These are phyloP conservation scores for Luffa aegyptiaca DNA, from an alignment of 306 rosid species.

Conservation along the genomic window DNA sequence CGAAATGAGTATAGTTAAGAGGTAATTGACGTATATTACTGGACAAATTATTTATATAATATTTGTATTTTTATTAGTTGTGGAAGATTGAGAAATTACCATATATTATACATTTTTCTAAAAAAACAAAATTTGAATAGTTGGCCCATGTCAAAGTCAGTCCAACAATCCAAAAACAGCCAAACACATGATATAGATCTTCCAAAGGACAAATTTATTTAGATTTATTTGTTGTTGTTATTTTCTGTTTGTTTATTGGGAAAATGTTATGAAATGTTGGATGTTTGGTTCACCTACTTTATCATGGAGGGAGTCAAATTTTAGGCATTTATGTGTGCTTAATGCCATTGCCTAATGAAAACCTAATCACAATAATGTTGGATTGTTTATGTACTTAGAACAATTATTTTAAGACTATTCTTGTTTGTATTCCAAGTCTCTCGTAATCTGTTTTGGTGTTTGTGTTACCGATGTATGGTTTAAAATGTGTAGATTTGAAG, in stretches of 20 bases:
- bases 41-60: no score
- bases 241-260: neutral
- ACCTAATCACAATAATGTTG: neutral
- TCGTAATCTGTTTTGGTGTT: no score
- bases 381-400: neutral
- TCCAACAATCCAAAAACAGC: neutral
- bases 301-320: neutral
- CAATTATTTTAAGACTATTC: neutral
- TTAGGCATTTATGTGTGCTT: neutral
- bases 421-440: neutral
- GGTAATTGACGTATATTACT: no score
- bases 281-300: slow-evolving; percentile 8
- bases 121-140: no score
- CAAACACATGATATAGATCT: neutral
- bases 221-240: neutral
- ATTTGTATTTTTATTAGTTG: no score
- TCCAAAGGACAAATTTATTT: neutral
- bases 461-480: neutral
- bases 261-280: neutral
- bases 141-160: neutral
- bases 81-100: no score
- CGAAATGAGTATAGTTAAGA: no score
- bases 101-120: neutral
- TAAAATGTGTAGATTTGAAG: neutral
- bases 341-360: neutral